Base-by-base conservation (phyloP, 129 eudicot species). In the Gnaphalium uliginosum region DNA sequence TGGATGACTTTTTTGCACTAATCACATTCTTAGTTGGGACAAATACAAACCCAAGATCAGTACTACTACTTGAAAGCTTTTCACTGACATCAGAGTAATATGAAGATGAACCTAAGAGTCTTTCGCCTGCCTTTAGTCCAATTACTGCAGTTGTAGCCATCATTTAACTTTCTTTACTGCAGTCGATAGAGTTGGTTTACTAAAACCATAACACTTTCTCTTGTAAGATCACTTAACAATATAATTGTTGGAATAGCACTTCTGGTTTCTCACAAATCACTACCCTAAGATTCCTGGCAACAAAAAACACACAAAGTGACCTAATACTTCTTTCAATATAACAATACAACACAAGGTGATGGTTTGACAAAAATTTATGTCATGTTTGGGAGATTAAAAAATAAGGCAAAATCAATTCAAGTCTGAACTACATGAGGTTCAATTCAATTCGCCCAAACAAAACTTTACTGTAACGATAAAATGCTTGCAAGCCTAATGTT, bases 121-220 rank as follows among this genome's bases (percentile, higher is more conserved):
- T 89, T 81, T 91, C 89, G 21, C 99, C 97, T 13, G 99, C 84
- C 76, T 82, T 81, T 61, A 91, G 86, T 72, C 99, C 99, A 71
- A 91, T 68, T 78, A 95, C 90, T 13, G 97, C 96, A 69, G 96
- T 86, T 59, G 94, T 83, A 75, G 94, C 88, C 97, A 89, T 91
- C 87, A 79, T 93, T 46, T 69, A 80, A 54, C 64, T 80, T 80
- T 67, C 41, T 66, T 80, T 23, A 69, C n/a, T 56, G 58, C 69
- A 32, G 72, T 50, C 21, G 37, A 32, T 21, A 50, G 66, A 14
- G 33, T 21, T 76, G 56, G 15, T 66, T 53, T 51, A 51, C 35
- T 29, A 22, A 33, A 72, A 66, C 79, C 70, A 66, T 79, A 29
- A 43, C 29, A 73, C 64, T 66, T 41, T 67, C 65, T 3, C 17